phyloP scores from a whole-genome alignment of 2,329 filamentous ascomycete genomes.

The Neurospora sp. region DNA sequence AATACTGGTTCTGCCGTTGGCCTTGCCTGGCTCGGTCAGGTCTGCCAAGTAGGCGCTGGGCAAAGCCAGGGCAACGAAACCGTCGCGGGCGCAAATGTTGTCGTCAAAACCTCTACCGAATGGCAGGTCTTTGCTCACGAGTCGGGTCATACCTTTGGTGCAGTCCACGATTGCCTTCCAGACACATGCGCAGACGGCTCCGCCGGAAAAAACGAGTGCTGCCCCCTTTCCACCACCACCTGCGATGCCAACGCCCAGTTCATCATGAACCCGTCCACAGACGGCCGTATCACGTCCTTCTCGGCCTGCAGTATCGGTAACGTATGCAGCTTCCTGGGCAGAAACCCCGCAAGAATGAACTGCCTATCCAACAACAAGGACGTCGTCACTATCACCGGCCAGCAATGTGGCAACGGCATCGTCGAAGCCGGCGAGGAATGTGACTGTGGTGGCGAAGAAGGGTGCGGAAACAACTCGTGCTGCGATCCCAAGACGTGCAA shows the following conservation, averaged over 20 bases:
- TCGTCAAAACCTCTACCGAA: constrained; percentile 71
- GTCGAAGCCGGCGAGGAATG: constrained; percentile 92
- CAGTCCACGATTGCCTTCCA: constrained; percentile 80
- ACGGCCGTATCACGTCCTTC: constrained; percentile 62
- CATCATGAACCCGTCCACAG: constrained; percentile 95
- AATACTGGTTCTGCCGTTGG: constrained; percentile 77
- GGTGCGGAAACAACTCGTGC: constrained; percentile 67
- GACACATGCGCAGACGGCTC: constrained; percentile 56
- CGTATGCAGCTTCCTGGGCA: constrained; percentile 76
- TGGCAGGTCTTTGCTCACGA: constrained; percentile 98
- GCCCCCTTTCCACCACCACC: constrained; percentile 54
- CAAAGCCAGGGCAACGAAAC: constrained; percentile 54
- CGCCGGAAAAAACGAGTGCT: constrained; percentile 52
- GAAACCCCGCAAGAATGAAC: constrained; percentile 61
- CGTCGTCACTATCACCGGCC: constrained; percentile 69
- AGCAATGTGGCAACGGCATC: constrained; percentile 92
- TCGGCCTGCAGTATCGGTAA: constrained; percentile 87
- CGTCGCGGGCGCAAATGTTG: constrained; percentile 79
- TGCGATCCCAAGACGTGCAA: constrained; percentile 82
- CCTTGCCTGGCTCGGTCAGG: constrained; percentile 84
- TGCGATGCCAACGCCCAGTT: constrained; percentile 73
- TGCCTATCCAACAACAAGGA: constrained; percentile 83
- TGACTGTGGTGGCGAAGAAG: constrained; percentile 72
- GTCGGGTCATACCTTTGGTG: constrained; percentile 87
- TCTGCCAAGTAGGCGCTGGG: constrained; percentile 53